A percentile compares a stretch with the other conserved stretches of the same genome.
These are phyloP conservation scores for Solanum chacoense DNA, from an alignment of 305 asterid species.

Conservation along the genomic window DNA sequence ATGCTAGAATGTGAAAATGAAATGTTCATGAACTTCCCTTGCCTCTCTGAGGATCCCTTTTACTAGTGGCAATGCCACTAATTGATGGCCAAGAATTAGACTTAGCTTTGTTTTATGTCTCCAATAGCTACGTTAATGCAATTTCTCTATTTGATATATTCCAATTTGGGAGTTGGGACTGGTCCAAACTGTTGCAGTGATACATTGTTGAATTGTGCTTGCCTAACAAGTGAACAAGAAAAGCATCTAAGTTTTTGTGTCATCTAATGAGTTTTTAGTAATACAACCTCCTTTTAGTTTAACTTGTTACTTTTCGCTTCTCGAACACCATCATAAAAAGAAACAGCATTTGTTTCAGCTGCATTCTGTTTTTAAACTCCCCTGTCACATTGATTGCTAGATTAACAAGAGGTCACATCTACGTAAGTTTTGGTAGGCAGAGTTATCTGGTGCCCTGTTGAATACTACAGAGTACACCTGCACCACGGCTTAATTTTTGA, in stretches of 20 bases:
- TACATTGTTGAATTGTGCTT: not conserved
- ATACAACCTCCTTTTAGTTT: not conserved
- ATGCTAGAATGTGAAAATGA: conserved; percentile 63
- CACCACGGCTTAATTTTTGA: not conserved
- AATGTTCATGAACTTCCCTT: conserved; percentile 49
- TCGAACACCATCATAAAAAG: not conserved
- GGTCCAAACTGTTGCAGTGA: not conserved
- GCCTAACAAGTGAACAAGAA: not conserved
- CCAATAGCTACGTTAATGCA: not conserved
- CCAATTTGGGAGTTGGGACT: not conserved
- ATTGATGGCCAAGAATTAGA: not conserved
- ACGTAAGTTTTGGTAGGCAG: not conserved
- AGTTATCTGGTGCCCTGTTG: not conserved
- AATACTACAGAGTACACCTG: not conserved
- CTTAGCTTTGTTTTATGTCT: not conserved
- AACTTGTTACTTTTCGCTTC: not conserved
- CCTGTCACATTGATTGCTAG: not conserved
- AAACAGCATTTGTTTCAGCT: not conserved
- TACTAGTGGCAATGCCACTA: conserved; percentile 15
- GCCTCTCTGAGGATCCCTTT: conserved; percentile 47
- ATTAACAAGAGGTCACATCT: not conserved
- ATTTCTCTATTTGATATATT: not conserved
- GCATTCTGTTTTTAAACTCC: not conserved
- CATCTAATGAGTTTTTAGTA: not conserved
- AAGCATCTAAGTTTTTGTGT: not conserved